Base-by-base conservation (phyloP, 768 basidiomycete genomes). In the Kwoniella shandongensis region DNA sequence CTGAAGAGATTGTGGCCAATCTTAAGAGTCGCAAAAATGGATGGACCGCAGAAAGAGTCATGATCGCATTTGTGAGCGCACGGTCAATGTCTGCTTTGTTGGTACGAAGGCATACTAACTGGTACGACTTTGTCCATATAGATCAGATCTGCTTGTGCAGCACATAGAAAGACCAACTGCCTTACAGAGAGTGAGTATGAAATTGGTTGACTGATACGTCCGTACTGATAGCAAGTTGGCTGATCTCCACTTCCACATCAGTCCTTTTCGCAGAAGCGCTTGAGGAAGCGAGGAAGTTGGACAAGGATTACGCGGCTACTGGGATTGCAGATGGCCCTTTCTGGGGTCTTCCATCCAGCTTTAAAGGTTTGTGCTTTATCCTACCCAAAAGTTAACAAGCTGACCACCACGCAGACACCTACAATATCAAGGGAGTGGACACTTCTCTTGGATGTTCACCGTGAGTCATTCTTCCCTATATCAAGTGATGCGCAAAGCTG, bases 331-430 rank as follows among this genome's bases (percentile, higher is more conserved):
- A 80, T 20, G 89, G 88, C 0, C 84, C 83, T 8, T 80, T 91
- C 29, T 89, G 91, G 73, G 90, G 89, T 38, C 83, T 91, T 32
- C 90, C 89, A 4, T 83, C 88, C 58, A 82, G 85, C 69, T 82
- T 88, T 74, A 88, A 91, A 75, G 89, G 91, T 66, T 82, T 82
- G 72, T 86, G 86, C n/a, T n/a, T n/a, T n/a, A n/a, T n/a, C n/a
- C n/a, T n/a, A n/a, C n/a, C n/a, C n/a, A n/a, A n/a, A n/a, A n/a
- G n/a, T n/a, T n/a, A n/a, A n/a, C n/a, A n/a, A n/a, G n/a, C n/a
- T n/a, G n/a, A n/a, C n/a, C n/a, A n/a, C n/a, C n/a, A n/a, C n/a
- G 2, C 27, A 70, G 54, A 59, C 44, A 48, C 68, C 85, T 88
- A 81, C 64, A 81, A 86, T 52, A 81, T 89, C 36, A 74, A 68